phyloP scores from a whole-genome alignment of 164 flowering plant species.

The Stephania yunnanensis region DNA sequence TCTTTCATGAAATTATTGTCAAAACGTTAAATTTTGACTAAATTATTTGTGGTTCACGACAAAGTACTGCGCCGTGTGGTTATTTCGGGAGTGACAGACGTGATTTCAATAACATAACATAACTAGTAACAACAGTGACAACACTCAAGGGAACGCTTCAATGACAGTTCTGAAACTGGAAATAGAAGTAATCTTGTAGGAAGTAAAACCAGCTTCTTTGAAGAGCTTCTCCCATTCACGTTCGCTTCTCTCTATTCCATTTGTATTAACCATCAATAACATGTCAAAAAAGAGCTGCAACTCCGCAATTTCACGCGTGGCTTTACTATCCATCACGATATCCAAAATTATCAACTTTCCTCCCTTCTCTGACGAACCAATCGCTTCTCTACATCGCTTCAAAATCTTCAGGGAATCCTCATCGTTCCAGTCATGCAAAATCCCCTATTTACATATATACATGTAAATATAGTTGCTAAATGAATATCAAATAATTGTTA shows the following conservation, averaged over 20 bases:
- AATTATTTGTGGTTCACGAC: no score
- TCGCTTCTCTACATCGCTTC: background rate
- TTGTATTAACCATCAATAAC: background rate
- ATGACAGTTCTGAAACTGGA: background rate
- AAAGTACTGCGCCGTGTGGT: no score
- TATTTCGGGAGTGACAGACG: no score
- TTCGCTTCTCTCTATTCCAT: background rate
- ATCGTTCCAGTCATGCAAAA: no score
- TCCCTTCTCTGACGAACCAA: slow-evolving; percentile 22
- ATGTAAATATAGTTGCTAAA: no score
- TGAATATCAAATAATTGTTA: no score
- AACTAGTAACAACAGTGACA: background rate
- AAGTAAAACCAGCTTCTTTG: background rate
- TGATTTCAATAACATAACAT: no score
- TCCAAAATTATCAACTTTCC: slow-evolving; percentile 31
- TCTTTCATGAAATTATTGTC: no score
- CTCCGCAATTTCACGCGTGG: slow-evolving; percentile 7
- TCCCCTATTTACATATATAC: slow-evolving; percentile 8
- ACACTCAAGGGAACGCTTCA: background rate
- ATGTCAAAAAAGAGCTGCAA: background rate
- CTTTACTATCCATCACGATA: slow-evolving; percentile 22
- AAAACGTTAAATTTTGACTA: no score
- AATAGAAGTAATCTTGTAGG: background rate
- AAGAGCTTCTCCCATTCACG: background rate
- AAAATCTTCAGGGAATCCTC: no score